A percentile compares a stretch with the other conserved stretches of the same genome.
Conservation (phyloP, 225 moss, liverwort and hornwort genomes). For the Marchantia polymorpha region DNA sequence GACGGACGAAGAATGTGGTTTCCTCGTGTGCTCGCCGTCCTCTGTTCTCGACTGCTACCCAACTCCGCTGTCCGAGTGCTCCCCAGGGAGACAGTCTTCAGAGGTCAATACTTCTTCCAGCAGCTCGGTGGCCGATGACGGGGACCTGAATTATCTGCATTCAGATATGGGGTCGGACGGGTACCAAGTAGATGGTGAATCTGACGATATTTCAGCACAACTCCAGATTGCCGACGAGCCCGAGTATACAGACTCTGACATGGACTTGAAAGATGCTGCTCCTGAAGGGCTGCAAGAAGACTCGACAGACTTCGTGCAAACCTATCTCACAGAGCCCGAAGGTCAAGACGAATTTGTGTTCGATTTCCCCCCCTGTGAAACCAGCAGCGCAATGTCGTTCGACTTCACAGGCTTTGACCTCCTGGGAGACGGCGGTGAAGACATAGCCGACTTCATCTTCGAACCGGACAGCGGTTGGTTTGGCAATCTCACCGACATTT, state of each 20-base stretch:
- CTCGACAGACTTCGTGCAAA: conserved; percentile 6
- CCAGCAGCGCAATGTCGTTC: conserved; percentile 26
- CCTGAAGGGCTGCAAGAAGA: conserved; percentile 3
- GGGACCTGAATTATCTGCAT: not conserved
- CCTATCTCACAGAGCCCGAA: conserved; percentile 22
- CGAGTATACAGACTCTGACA: conserved; percentile 15
- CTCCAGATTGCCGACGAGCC: not conserved
- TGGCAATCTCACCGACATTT: conserved; percentile 31
- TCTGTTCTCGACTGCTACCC: conserved; percentile 41
- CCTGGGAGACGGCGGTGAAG: conserved; percentile 45
- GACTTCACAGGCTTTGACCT: conserved; percentile 53
- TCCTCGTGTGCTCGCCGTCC: conserved; percentile 49
- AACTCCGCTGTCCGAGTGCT: conserved; percentile 28
- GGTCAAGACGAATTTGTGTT: conserved; percentile 55
- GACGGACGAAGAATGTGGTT: conserved; percentile 31
- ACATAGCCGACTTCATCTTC: conserved; percentile 30
- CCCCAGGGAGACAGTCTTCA: conserved; percentile 6
- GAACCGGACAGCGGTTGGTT: conserved; percentile 49
- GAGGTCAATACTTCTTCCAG: not conserved
- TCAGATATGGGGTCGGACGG: not conserved
- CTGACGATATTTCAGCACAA: not conserved
- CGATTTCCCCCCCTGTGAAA: conserved; percentile 44
- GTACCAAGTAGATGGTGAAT: not conserved
- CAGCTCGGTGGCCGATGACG: conserved; percentile 8
- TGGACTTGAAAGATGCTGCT: not conserved